Conservation (phyloP, 768 basidiomycete species). For the Clitopilus passeckerianus region DNA sequence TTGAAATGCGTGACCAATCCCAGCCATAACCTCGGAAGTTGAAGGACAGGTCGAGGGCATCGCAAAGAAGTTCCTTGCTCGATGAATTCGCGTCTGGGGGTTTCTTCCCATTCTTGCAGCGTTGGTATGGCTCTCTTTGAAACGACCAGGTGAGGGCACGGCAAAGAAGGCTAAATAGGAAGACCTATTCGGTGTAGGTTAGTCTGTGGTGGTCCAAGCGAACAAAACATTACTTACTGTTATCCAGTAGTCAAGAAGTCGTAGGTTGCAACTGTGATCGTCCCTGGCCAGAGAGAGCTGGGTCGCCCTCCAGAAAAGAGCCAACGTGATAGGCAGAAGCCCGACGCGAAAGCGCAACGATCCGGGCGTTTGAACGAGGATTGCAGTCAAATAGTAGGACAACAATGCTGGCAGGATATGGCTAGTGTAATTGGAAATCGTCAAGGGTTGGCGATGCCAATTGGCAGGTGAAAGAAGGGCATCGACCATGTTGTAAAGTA, state of each 20-base stretch:
- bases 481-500: no score
- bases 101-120: not conserved
- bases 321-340: not conserved
- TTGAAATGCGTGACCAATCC: not conserved
- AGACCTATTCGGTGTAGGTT: not conserved
- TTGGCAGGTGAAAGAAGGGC: no score
- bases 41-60: not conserved
- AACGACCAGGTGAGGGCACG: not conserved
- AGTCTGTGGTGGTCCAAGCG: not conserved
- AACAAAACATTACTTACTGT: not conserved
- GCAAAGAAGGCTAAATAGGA: not conserved
- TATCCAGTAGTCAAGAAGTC: not conserved
- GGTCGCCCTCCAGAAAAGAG: not conserved
- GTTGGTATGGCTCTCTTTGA: not conserved
- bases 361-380: not conserved
- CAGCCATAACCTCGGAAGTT: not conserved
- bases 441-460: not conserved
- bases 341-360: not conserved
- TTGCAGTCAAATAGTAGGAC: not conserved
- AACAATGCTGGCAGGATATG: not conserved
- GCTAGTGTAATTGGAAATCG: not conserved
- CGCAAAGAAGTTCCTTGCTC: not conserved
- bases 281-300: not conserved
- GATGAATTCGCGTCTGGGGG: not conserved
- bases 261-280: not conserved